Conservation (phyloP, 805 yeast genomes). For the Grigorovia humatica region DNA sequence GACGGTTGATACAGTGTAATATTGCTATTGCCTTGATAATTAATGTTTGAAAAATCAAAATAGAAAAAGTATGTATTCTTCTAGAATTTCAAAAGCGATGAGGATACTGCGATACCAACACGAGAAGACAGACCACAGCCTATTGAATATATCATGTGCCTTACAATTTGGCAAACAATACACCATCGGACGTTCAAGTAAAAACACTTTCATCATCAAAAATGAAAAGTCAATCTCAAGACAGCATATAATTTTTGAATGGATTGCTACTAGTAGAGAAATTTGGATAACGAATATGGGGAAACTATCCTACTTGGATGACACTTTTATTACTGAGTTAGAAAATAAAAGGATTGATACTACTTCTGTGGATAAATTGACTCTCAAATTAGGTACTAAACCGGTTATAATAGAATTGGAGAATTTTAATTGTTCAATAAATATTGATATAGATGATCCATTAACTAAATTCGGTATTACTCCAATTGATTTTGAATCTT, state of each 20-base stretch:
- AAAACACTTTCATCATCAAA: constrained; percentile 19
- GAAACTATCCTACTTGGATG: not conserved
- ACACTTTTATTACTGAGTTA: not conserved
- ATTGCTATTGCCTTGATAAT: no score
- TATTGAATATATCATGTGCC: constrained; percentile 9
- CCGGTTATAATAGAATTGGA: constrained; percentile 8
- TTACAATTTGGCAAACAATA: constrained; percentile 8
- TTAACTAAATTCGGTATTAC: not conserved
- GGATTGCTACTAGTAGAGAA: constrained; percentile 8
- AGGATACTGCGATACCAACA: constrained; percentile 19
- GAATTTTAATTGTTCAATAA: constrained; percentile 8
- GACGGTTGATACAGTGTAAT: no score
- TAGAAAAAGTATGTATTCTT: no score
- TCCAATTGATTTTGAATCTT: not conserved
- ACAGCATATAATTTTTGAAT: constrained; percentile 13
- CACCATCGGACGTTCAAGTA: constrained; percentile 25
- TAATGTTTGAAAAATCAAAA: no score
- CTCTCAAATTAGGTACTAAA: constrained; percentile 16
- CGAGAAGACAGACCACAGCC: constrained; percentile 13
- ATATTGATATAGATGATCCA: not conserved
- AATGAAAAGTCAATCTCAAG: constrained; percentile 28
- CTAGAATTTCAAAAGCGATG: constrained; percentile 9
- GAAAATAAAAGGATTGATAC: not conserved
- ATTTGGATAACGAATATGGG: constrained; percentile 15
- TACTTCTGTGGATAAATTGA: not conserved